These are phyloP conservation scores for Suhomyces bokatorum DNA, from an alignment of 1,139 yeast species.

Conservation along the genomic window DNA sequence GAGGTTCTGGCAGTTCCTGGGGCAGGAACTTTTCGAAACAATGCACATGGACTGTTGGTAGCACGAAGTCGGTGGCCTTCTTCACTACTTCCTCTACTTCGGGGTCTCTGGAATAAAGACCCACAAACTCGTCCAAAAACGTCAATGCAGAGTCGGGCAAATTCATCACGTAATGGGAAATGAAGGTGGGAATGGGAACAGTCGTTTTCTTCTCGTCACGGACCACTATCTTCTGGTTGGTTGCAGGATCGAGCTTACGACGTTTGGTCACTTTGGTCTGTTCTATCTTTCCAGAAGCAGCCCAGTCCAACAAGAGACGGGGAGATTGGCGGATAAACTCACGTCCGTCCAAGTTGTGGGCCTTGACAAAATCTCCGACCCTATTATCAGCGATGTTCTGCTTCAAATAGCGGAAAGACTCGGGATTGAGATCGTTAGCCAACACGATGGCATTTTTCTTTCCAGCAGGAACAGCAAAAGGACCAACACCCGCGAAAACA, in stretches of 20 bases:
- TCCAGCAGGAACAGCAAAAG: slow-evolving; percentile 96
- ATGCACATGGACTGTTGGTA: slow-evolving; percentile 84
- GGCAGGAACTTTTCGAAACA: slow-evolving; percentile 87
- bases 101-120: slow-evolving; percentile 53
- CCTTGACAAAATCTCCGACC: slow-evolving; percentile 56
- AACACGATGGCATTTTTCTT: slow-evolving; percentile 75
- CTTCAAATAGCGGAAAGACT: slow-evolving; percentile 67
- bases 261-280: slow-evolving; percentile 32
- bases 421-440: slow-evolving; percentile 94
- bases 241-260: slow-evolving; percentile 30
- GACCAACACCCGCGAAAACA: slow-evolving; percentile 99
- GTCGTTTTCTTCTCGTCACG: slow-evolving; percentile 32
- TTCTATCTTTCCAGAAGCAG: slow-evolving; percentile 19
- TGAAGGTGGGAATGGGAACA: slow-evolving; percentile 55
- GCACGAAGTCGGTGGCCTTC: slow-evolving; percentile 43
- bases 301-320: slow-evolving; percentile 44
- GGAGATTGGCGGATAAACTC: slow-evolving; percentile 70
- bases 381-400: slow-evolving; percentile 68
- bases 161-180: slow-evolving; percentile 87
- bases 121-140: slow-evolving; percentile 76
- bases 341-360: slow-evolving; percentile 80
- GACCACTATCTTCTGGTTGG: slow-evolving; percentile 17
- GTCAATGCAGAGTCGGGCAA: slow-evolving; percentile 90
- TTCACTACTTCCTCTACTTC: slow-evolving; percentile 35
- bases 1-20: slow-evolving; percentile 64